Conservation (phyloP, 768 basidiomycete species). For the Auriculariales sp. region DNA sequence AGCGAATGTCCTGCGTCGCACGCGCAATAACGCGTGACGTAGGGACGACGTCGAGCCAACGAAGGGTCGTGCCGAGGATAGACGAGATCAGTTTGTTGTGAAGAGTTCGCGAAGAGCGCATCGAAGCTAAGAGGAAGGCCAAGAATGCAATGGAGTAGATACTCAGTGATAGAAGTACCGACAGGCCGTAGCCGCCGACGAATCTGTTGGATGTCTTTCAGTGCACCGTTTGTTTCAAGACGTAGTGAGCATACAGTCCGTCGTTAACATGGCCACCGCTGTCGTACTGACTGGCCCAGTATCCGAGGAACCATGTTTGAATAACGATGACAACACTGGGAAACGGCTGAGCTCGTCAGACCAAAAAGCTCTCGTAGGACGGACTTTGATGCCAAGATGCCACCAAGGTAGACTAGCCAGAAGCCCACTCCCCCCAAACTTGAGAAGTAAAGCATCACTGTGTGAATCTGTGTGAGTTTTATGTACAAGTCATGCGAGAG, state of each 20-base stretch:
- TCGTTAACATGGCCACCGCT: conserved; percentile 4
- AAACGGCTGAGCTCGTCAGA: conserved; percentile 1
- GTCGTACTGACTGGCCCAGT: conserved; percentile 4
- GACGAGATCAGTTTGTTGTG: conserved; percentile 2
- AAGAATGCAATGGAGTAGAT: background rate
- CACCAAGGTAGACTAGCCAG: conserved; percentile 7
- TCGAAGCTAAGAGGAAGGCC: background rate
- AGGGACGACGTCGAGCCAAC: conserved; percentile 35
- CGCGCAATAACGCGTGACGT: conserved; percentile 46
- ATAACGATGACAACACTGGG: conserved; percentile 5
- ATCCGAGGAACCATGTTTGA: conserved; percentile 1
- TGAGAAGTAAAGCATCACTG: conserved; percentile 21
- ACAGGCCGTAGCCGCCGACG: background rate
- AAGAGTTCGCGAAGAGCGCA: conserved; percentile 1
- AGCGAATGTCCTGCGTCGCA: conserved; percentile 48
- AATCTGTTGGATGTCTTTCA: no score
- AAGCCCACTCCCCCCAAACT: conserved; percentile 14
- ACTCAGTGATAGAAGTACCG: background rate
- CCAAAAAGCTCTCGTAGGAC: background rate
- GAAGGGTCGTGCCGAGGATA: conserved; percentile 5
- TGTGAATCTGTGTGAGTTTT: background rate
- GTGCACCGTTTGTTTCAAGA: no score
- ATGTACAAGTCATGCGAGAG: background rate
- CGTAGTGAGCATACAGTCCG: conserved; percentile 4
- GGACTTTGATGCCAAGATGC: conserved; percentile 1